Base-by-base conservation (phyloP, 805 yeast genomes). In the Nakazawaea populi region DNA sequence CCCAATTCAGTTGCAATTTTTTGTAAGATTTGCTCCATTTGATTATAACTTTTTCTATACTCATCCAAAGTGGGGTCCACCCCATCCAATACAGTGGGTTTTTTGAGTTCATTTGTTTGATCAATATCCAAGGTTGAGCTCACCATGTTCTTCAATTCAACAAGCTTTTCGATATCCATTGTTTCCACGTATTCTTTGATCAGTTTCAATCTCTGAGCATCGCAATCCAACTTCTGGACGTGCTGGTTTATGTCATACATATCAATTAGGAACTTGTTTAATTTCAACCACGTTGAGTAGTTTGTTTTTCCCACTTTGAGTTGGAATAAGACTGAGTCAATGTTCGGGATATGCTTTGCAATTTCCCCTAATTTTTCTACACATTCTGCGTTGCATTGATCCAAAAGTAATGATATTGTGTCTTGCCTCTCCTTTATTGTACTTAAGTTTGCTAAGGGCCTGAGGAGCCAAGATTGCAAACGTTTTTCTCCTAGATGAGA, bases 51-150 rank as follows among this genome's bases (percentile, higher is more conserved):
- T 5, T 49, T 42, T 29, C 57, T 56, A 18, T 56, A 55, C 10
- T 61, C 49, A 51, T 70, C 72, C 6, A 71, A 56, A 3, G 59
- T 52, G 1, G 46, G 35, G 53, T 67, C 61, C 1, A 69, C 54
- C 0, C 70, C 71, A 36, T 66, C 65, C 27, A 50, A 54, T 11
- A 74, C 62, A 2, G 58, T 56, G 1, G 67, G 54, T 9, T 59
- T 56, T 4, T 64, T 60, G 12, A 57, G 56, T 9, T 62, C 66
- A 1, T 52, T 55, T 3, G 76, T 68, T 10, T 55, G 48, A n/a
- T 65, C 73, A 51, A 70, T 63, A 55, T 75, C 77, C 42, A 73
- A 64, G 10, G 57, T 60, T 28, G 42, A 47, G 29, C 65, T 63
- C 36, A 67, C 55, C 46, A 52, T 56, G 41, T 46, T 38, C 7